Evolutionary conservation across 208 protist genomes (phyloP).

Genomic region (Kentomonas sorsogonicus): DNA sequence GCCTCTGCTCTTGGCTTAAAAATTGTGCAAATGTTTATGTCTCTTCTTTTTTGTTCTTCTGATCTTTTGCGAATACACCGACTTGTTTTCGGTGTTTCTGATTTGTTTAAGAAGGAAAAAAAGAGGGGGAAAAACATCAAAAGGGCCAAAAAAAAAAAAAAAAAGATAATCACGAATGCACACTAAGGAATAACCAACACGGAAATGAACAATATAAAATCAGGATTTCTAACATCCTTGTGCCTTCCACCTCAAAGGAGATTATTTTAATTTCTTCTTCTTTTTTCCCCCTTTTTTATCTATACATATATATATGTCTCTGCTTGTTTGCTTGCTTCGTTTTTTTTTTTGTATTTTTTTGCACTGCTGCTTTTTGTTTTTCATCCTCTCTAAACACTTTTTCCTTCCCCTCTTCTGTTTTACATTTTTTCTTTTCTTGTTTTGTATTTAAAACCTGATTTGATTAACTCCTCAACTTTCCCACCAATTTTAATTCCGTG

Average conservation of each 20-base stretch:
- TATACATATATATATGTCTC: neutral
- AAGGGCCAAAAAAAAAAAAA: conserved; percentile 15
- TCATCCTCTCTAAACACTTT: conserved; percentile 3
- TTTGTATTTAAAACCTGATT: too few species aligned
- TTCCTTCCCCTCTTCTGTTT: conserved; percentile 9
- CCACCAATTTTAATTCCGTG: too few species aligned
- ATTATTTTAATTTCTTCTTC: neutral
- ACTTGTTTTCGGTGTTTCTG: neutral
- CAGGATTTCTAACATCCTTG: neutral
- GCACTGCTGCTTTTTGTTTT: conserved; percentile 4
- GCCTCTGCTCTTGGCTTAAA: too few species aligned
- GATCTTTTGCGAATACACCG: neutral
- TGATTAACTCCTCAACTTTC: too few species aligned
- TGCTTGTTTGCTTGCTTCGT: neutral
- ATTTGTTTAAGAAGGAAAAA: conserved; percentile 2
- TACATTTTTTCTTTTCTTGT: conserved; percentile 14
- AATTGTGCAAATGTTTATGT: too few species aligned
- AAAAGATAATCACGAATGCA: neutral
- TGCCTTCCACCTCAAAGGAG: neutral
- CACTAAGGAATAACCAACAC: neutral
- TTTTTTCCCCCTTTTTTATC: neutral
- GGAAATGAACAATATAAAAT: too few species aligned
- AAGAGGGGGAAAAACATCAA: conserved; percentile 5
- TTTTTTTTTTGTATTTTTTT: conserved; percentile 3
- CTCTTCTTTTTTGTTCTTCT: neutral